phyloP scores from a whole-genome alignment of 345 rosid species.

The Populus nigra region DNA sequence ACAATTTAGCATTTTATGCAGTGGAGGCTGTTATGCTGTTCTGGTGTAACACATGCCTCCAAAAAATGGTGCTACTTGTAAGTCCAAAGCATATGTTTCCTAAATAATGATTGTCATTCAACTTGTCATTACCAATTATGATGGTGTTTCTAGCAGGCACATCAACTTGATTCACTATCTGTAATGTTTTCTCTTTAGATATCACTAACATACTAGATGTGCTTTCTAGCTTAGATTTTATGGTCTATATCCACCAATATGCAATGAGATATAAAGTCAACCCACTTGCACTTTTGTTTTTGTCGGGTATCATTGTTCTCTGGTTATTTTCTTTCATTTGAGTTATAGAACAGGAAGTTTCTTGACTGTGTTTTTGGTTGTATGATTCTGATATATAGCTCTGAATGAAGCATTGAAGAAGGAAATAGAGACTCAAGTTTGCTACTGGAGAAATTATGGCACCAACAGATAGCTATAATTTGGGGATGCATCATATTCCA shows the following conservation, averaged over 20 bases:
- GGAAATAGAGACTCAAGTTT: conserved; percentile 80
- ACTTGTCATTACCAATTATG: background rate
- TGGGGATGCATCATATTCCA: conserved; percentile 64
- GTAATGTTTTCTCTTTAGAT: background rate
- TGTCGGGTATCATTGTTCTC: background rate
- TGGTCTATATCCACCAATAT: background rate
- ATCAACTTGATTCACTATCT: background rate
- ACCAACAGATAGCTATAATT: conserved; percentile 54
- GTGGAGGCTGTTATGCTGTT: background rate
- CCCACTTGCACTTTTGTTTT: background rate
- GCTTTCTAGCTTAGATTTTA: background rate
- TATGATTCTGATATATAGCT: conserved; percentile 33
- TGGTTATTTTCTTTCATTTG: background rate
- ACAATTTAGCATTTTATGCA: background rate
- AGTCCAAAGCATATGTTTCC: background rate
- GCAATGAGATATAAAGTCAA: background rate
- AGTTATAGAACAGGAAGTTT: background rate
- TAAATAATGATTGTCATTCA: background rate
- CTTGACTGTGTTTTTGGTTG: background rate
- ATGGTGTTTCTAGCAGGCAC: background rate
- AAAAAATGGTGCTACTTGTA: background rate
- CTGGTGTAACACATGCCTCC: background rate
- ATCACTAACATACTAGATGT: background rate
- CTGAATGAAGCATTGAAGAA: conserved; percentile 79
- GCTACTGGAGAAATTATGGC: conserved; percentile 72